Percentiles rank a stretch among this genome's conserved stretches.
Evolutionary conservation across 805 yeast species (phyloP).

Genomic region (Ogataea ganodermae): DNA sequence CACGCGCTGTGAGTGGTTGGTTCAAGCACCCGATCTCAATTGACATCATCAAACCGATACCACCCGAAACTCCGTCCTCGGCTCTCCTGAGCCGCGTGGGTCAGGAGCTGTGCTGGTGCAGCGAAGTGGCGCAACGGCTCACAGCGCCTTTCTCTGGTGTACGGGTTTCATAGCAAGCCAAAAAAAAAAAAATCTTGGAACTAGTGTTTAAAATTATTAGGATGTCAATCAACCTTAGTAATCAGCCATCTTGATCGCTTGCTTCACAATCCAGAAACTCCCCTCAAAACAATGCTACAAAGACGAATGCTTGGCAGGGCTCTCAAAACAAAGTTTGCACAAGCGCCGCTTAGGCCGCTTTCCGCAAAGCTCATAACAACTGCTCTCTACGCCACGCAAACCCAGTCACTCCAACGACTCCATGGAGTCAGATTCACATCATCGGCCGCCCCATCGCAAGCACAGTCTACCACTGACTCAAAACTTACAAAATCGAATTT

Average conservation of each 20-base stretch:
- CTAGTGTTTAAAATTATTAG: background rate
- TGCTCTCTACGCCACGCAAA: background rate
- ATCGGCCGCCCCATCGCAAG: no score
- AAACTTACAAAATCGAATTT: background rate
- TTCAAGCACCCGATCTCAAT: no score
- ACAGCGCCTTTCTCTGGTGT: conserved; percentile 5
- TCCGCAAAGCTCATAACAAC: background rate
- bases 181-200: conserved; percentile 2
- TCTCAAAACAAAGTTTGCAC: background rate
- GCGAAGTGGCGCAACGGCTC: conserved; percentile 4
- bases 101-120: background rate
- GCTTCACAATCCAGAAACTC: background rate
- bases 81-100: conserved; percentile 1
- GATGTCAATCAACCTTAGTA: background rate
- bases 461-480: background rate
- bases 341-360: background rate
- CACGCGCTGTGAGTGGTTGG: no score
- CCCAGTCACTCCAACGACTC: background rate
- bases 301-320: background rate
- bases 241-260: background rate
- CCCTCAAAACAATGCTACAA: background rate
- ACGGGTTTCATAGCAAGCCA: conserved; percentile 7
- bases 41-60: background rate
- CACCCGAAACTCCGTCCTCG: conserved; percentile 1
- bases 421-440: background rate